Evolutionary conservation across 2,329 filamentous ascomycete genomes (phyloP), one percentile per base, ranked within the genome.

Genomic region (Neurospora crassa): DNA sequence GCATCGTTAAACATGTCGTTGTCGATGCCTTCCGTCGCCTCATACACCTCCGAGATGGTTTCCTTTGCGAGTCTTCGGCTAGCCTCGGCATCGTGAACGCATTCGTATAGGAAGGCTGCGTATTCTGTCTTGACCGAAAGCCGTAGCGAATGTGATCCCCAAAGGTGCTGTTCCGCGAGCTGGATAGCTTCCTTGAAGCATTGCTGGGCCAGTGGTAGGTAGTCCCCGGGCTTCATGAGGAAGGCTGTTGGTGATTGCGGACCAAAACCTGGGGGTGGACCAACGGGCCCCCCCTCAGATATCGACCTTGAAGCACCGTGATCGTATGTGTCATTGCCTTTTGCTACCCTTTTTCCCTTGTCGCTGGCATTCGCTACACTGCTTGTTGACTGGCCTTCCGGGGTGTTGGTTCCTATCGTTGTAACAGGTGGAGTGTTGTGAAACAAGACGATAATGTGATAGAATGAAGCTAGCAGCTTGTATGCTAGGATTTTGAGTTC

Each of bases 1-100:
- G 94, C 93, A 79, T 98, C 96, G 74, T 92, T 89, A 79, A 97
- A 99, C 84, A 96, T 96, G 75, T 96, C 93, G 77, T 98, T 94
- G 72, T 96, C 93, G 89, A 98, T 95, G 24, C 92, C 93, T 80
- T 97, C 94, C 70, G 91, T 90, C 1, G 94, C 93, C 71, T 94
- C 91, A 78, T 97, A 97, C 0, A 97, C 95, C 76, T 97, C 93
- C 59, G 92, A 87, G 73, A 98, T 96, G 3, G 94, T 93, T 45
- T 90, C 87, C 77, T 92, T 91, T 12, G 96, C 95, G 16, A 97
- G 81, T 70, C 88, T 87, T 41, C 94, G 87, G 69, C 93, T 94
- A 43, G 85, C 89, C 29, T 94, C 90, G 67, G 88, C 85, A 76
- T 98, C 94, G 78, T 96, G 93, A 2, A 93, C 86, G 78, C 95